Evolutionary conservation across 768 basidiomycete genomes (phyloP), one percentile per base, ranked within the genome.

Genomic region (Leucocoprinus birnbaumii): DNA sequence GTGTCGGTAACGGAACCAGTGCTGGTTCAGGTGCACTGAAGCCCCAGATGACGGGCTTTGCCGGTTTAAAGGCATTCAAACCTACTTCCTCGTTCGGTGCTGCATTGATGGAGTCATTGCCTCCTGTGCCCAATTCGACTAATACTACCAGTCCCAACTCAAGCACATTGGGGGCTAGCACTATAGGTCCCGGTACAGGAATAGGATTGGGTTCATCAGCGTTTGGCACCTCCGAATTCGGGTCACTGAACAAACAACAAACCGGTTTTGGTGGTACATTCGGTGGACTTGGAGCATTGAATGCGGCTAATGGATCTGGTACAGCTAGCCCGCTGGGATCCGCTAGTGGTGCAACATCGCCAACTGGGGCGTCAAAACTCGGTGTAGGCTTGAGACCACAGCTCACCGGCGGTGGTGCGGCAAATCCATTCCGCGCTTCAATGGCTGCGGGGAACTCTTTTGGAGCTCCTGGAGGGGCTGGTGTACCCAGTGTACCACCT

Each of bases 71-170:
- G 65, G 82, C 88, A 5, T 94, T 94, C 76, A 91, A 91, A 63
- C 91, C 91, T 2, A 79, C 85, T 2, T 88, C 86, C 2, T 85
- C 81, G 40, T 94, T 94, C 64, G 91, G 91, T 26, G 84, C 87
- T 31, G 82, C 84, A 14, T 66, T 94, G 38, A 62, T 94, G 56
- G 87, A 87, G 48, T 80, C 83, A 2, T 69, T 94, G 35, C 93
- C 93, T 2, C 75, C 91, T 5, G 83, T 92, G 52, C 81, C 87
- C 10, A 84, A 80, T 31, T 83, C 86, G 34, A 83, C 86, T 9
- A 47, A 25, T 8, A 53, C 69, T 4, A 66, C 69, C 13, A 70
- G 68, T 37, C 31, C 31, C 11, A 31, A 31, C 11, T 48, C 59
- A n/a, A 49, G 47, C 50, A 67, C 48, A 60, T 65, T 54, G 49